phyloP scores from a whole-genome alignment of 2,329 filamentous ascomycete species.

The Cercospora berteroae region DNA sequence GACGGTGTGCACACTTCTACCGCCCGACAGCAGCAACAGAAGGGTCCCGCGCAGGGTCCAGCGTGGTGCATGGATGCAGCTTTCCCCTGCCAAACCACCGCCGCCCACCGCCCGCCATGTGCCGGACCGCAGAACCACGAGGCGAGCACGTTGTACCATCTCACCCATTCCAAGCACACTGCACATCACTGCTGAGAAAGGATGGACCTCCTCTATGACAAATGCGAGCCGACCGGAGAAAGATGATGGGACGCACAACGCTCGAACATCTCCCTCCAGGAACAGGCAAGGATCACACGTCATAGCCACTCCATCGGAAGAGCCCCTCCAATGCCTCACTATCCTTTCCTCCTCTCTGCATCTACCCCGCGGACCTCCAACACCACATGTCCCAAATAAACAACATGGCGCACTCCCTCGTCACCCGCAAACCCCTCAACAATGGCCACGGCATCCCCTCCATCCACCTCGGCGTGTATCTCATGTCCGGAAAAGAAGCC shows the following conservation, averaged over 20 bases:
- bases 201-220: not conserved
- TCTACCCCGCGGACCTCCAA: not conserved
- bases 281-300: not conserved
- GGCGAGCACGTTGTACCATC: not conserved
- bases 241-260: not conserved
- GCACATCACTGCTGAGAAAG: not conserved
- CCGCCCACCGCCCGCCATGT: not conserved
- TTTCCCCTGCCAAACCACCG: not conserved
- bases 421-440: conserved; percentile 52
- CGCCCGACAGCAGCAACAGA: not conserved
- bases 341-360: not conserved
- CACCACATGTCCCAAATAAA: conserved; percentile 16
- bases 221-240: not conserved
- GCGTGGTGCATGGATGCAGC: not conserved
- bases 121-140: not conserved
- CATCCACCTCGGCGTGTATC: conserved; percentile 72
- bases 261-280: not conserved
- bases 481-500: conserved; percentile 64
- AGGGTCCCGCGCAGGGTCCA: not conserved
- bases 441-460: conserved; percentile 67
- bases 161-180: not conserved
- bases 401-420: conserved; percentile 40
- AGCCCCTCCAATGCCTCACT: not conserved
- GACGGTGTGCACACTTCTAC: not conserved
- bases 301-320: not conserved